Percentiles rank a stretch among this genome's conserved stretches.
Evolutionary conservation across 306 rosid species (phyloP).

Genomic region (Castanea sativa): DNA sequence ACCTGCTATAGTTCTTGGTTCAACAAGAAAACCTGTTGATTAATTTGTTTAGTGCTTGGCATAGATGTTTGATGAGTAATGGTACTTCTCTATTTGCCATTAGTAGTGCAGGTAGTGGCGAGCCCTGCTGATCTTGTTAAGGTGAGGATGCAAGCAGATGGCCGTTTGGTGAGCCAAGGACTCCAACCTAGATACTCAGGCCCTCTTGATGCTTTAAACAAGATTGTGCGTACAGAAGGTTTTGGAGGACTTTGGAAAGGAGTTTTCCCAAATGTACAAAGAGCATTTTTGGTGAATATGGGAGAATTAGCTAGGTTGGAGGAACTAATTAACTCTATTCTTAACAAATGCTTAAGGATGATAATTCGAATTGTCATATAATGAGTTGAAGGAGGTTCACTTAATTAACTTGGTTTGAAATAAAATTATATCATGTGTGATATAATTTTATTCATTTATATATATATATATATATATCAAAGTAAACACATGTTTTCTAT

Average conservation of each 20-base stretch:
- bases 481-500: too few relatives aligned
- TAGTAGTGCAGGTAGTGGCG: slow-evolving; percentile 67
- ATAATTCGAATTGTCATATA: too few relatives aligned
- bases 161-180: slow-evolving; percentile 57
- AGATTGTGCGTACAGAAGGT: slow-evolving; percentile 68
- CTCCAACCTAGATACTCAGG: slow-evolving; percentile 71
- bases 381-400: too few relatives aligned
- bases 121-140: slow-evolving; percentile 97
- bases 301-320: slow-evolving; percentile 57
- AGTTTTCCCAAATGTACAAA: slow-evolving; percentile 76
- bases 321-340: too few relatives aligned
- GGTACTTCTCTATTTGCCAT: slow-evolving; percentile 27
- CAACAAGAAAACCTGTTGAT: not conserved
- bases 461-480: too few relatives aligned
- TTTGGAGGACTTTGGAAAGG: slow-evolving; percentile 79
- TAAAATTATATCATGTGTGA: too few relatives aligned
- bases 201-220: slow-evolving; percentile 63
- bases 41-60: not conserved
- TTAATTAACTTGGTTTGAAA: too few relatives aligned
- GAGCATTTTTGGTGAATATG: slow-evolving; percentile 92
- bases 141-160: slow-evolving; percentile 95
- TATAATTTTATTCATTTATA: too few relatives aligned
- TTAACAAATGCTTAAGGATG: too few relatives aligned
- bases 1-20: not conserved
- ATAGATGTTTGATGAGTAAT: slow-evolving; percentile 16